Evolutionary conservation across 352 stramenopile genomes (phyloP), one percentile per base, ranked within the genome.

Genomic region (Phytophthora ohioensis): DNA sequence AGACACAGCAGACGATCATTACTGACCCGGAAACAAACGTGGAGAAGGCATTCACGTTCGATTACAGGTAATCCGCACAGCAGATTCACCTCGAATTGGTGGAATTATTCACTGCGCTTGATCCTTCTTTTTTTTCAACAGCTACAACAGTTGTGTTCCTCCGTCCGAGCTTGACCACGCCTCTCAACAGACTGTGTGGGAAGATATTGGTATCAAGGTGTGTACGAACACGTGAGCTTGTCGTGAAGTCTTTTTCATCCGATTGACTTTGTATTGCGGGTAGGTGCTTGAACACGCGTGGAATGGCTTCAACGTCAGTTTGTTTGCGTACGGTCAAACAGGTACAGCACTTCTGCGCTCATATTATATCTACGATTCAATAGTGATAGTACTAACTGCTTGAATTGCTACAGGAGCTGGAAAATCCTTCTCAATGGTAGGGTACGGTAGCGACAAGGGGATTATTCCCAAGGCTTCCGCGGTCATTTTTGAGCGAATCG

Each of bases 311-410:
- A 96, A 97, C 48, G 88, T 95, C 13, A 95, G 85, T 35, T 71
- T 97, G 31, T 97, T 97, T 57, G 90, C 90, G 5, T 96, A 97
- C 57, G 90, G 90, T 0, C 90, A 97, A 58, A 97, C 90, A n/a
- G 74, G 74, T 79, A 67, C n/a, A 39, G 48, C 17, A 41, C 13
- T 11, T 42, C 30, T 52, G 21, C 21, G 21, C 21, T 27, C 21
- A 27, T 27, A 27, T 27, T 27, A 27, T 27, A 27, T 30, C 17
- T 34, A 34, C 12, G 39, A 35, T 1, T n/a, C 27, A 13, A 7
- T 38, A 10, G 34, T 5, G 27, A 15, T n/a, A 35, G 17, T 48
- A 8, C 7, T 34, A 12, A 32, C 45, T 32, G 0, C 6, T 46
- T 15, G 10, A 47, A 36, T 35, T 45, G 31, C 35, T 36, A 11